Conservation (phyloP, 805 yeast genomes). For the Deakozyma indianensis region DNA sequence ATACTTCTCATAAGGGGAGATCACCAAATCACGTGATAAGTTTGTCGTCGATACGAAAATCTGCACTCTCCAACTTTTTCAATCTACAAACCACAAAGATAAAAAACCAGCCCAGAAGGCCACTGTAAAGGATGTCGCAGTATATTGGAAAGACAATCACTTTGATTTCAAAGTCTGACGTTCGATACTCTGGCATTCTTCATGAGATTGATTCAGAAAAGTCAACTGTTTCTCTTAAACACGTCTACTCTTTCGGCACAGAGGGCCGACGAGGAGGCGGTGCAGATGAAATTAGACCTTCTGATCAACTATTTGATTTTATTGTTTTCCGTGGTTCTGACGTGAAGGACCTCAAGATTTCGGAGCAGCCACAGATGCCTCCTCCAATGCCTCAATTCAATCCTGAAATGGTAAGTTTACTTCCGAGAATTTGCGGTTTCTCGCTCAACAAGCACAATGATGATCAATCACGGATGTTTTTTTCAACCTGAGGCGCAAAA, state of each 20-base stretch:
- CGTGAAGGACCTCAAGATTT: slow-evolving; percentile 55
- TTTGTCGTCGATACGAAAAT: not conserved
- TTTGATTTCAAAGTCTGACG: slow-evolving; percentile 61
- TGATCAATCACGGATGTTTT: slow-evolving; percentile 16
- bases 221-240: slow-evolving; percentile 71
- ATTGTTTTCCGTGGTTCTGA: slow-evolving; percentile 85
- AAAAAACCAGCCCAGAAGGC: not conserved
- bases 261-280: slow-evolving; percentile 67
- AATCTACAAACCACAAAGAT: not conserved
- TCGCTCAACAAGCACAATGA: slow-evolving; percentile 19
- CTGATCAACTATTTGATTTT: slow-evolving; percentile 51
- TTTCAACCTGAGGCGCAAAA: slow-evolving; percentile 19
- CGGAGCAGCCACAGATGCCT: slow-evolving; percentile 39
- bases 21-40: too few relatives aligned
- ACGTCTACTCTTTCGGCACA: slow-evolving; percentile 78
- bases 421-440: not conserved
- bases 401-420: slow-evolving; percentile 1
- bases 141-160: slow-evolving; percentile 85
- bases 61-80: not conserved
- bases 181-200: slow-evolving; percentile 79
- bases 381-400: slow-evolving; percentile 4
- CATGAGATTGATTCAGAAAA: slow-evolving; percentile 80
- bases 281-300: slow-evolving; percentile 56
- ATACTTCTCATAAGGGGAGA: too few relatives aligned
- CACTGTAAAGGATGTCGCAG: slow-evolving; percentile 53